Base-by-base conservation (phyloP, 2,329 filamentous ascomycete species). In the Escovopsis weberi region DNA sequence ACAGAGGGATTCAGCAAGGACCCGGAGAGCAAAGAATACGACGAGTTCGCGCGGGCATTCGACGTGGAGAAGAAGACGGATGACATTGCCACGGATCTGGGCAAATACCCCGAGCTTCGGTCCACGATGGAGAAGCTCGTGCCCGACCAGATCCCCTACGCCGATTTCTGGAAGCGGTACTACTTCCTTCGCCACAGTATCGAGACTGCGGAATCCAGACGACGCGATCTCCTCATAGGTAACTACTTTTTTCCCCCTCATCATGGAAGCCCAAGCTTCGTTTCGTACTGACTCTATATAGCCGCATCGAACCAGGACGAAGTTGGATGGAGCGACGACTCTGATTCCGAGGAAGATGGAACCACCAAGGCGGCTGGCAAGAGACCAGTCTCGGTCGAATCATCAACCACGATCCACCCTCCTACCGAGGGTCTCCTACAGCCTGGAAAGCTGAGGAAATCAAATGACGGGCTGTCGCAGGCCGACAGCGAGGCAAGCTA, bases 401-500 rank as follows among this genome's bases (percentile, higher is more conserved):
- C 77, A 7, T 77, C 75, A 4, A 73, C 67, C 5, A 80, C 77
- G 5, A 74, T 80, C 48, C 73, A 80, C 40, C 70, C 72, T 33
- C 67, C 64, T 41, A 58, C 58, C 40, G 55, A 65, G 47, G 55
- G 56, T 37, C 42, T 56, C n/a, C 65, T 77, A 39, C 85, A 85
- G 60, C 71, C 79, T 23, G 43, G 65, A 28, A 76, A 83, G 52
- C 67, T 78, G 15, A 80, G 85, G 39, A 77, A 73, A 54, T 93
- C 87, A 26, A 82, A 93, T 54, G 87, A 94, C 55, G 82, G 87
- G 59, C 87, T 89, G 59, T 93, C 85, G 26, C 84, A 91, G 51
- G 79, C 87, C 7, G 91, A 91, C 54, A 95, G 89, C 58, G 91
- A 98, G 53, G 85, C 85, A 15, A 94, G 87, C 65, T 98, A 98